These are phyloP conservation scores for Teunomyces barrocoloradensis DNA, from an alignment of 805 yeast species.

Conservation along the genomic window DNA sequence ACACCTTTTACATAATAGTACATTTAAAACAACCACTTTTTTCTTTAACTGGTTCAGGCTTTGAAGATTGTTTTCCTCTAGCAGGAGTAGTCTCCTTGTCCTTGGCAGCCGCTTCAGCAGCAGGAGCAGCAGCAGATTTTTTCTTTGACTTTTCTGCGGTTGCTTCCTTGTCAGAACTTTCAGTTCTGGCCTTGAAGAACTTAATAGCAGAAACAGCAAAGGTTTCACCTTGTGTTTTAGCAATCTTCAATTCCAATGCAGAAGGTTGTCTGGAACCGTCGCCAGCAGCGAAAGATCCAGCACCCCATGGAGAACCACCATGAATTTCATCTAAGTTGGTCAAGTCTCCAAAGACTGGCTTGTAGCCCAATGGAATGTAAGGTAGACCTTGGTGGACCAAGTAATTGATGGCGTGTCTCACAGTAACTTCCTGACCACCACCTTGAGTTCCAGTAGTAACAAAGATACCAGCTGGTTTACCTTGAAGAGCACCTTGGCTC, in stretches of 20 bases:
- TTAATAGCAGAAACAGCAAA: slow-evolving; percentile 51
- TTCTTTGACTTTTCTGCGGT: background rate
- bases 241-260: slow-evolving; percentile 61
- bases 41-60: slow-evolving; percentile 7
- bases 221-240: slow-evolving; percentile 62
- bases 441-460: slow-evolving; percentile 71
- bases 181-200: slow-evolving; percentile 12
- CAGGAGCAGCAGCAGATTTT: background rate
- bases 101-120: background rate
- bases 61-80: slow-evolving; percentile 10
- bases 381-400: slow-evolving; percentile 76
- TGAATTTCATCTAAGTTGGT: slow-evolving; percentile 64
- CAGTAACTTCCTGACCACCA: slow-evolving; percentile 79
- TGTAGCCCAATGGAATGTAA: slow-evolving; percentile 76
- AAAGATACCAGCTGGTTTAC: slow-evolving; percentile 73
- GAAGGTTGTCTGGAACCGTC: slow-evolving; percentile 75
- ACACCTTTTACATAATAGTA: slow-evolving; percentile 8
- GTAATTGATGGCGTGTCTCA: slow-evolving; percentile 54
- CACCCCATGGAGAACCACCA: slow-evolving; percentile 87
- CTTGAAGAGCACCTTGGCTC: slow-evolving; percentile 66
- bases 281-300: slow-evolving; percentile 72
- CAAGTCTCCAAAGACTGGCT: slow-evolving; percentile 51
- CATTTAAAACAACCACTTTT: slow-evolving; percentile 13
- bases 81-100: slow-evolving; percentile 3
- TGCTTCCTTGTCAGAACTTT: slow-evolving; percentile 1